Conservation (phyloP, 352 stramenopile species). For the Thraustotheca clavata region DNA sequence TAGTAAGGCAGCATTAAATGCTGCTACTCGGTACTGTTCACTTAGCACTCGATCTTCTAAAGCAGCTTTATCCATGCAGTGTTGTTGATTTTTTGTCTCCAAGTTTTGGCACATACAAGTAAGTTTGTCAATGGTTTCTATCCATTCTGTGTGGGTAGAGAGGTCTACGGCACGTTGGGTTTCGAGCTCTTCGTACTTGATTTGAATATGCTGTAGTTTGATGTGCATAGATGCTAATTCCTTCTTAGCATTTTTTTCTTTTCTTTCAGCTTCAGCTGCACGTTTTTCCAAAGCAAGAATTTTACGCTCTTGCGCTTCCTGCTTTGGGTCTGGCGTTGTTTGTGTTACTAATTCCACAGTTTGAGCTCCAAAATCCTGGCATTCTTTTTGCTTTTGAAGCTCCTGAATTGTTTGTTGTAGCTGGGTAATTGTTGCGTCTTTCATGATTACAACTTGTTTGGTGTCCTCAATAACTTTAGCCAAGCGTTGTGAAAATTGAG, state of each 20-base stretch:
- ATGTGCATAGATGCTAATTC: too few species aligned
- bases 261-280: too few species aligned
- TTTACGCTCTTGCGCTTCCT: too few species aligned
- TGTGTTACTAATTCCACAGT: too few species aligned
- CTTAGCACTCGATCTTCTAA: background rate
- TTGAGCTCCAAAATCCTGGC: too few species aligned
- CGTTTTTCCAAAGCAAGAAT: too few species aligned
- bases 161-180: too few species aligned
- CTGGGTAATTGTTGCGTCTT: conserved; percentile 7
- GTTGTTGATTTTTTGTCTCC: background rate
- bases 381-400: background rate
- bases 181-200: too few species aligned
- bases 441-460: conserved; percentile 20
- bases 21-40: background rate
- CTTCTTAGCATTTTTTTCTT: too few species aligned
- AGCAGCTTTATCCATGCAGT: background rate
- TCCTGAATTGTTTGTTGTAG: background rate
- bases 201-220: too few species aligned
- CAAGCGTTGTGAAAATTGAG: conserved; percentile 14
- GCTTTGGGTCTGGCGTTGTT: too few species aligned
- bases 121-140: conserved; percentile 1
- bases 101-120: background rate
- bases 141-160: too few species aligned
- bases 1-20: background rate
- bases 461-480: conserved; percentile 21